phyloP scores from a whole-genome alignment of 2,329 filamentous ascomycete species.

The Hawksworthiomyces lignivorus region DNA sequence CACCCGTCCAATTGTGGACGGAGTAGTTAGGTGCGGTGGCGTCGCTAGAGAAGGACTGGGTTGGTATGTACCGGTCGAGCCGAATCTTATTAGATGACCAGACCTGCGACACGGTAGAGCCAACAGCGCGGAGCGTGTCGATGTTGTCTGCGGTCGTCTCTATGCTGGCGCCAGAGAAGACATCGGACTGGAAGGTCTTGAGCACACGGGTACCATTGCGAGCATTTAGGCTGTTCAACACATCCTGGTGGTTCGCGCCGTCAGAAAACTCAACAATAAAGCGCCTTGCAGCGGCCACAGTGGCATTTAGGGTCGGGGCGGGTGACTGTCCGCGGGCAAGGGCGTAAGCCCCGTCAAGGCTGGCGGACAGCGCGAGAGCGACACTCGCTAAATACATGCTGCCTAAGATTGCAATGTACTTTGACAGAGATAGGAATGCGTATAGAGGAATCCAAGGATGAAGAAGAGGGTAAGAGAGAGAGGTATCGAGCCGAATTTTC shows the following conservation, averaged over 20 bases:
- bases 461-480: not conserved
- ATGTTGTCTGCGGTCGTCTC: conserved; percentile 15
- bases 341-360: not conserved
- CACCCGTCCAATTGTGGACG: conserved; percentile 16
- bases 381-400: conserved; percentile 2
- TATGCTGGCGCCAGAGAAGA: conserved; percentile 18
- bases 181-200: conserved; percentile 11
- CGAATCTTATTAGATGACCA: conserved; percentile 19
- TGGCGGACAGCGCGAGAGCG: not conserved
- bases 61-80: conserved; percentile 12
- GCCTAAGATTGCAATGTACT: too few relatives aligned
- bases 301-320: not conserved
- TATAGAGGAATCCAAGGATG: too few relatives aligned
- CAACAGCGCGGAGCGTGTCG: conserved; percentile 14
- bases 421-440: too few relatives aligned
- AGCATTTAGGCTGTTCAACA: not conserved
- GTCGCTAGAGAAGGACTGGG: conserved; percentile 14
- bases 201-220: conserved; percentile 4
- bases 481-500: too few relatives aligned
- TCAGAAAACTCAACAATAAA: conserved; percentile 9
- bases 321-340: not conserved
- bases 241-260: not conserved
- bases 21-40: conserved; percentile 15
- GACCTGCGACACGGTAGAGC: conserved; percentile 14
- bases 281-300: not conserved